A percentile compares a stretch with the other conserved stretches of the same genome.
phyloP scores from a whole-genome alignment of 371 early-diverging fungal genomes.

The Apophysomyces elegans region DNA sequence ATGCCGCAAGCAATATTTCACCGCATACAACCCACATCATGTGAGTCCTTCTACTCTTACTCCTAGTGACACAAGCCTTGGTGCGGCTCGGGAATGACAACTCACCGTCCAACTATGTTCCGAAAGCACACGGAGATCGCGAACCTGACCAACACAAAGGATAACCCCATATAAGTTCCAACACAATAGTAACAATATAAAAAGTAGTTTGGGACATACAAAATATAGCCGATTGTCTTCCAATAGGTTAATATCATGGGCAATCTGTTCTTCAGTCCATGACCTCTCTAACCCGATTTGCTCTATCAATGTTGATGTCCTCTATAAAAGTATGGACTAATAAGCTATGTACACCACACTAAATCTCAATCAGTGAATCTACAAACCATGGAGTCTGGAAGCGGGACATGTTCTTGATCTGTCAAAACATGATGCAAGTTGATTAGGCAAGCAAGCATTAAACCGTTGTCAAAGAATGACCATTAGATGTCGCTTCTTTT shows the following conservation, averaged over 20 bases:
- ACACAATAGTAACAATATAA: neutral
- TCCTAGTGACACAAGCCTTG: constrained; percentile 4
- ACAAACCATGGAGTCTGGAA: constrained; percentile 38
- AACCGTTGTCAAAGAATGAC: neutral
- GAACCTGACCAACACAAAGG: constrained; percentile 33
- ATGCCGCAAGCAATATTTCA: neutral
- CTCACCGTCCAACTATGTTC: constrained; percentile 67
- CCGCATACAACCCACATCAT: neutral
- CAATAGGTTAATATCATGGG: constrained; percentile 53
- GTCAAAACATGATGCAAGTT: constrained; percentile 3
- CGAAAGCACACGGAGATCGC: constrained; percentile 63
- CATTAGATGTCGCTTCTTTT: neutral
- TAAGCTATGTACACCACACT: neutral
- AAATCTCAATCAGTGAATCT: neutral
- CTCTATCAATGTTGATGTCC: constrained; percentile 64
- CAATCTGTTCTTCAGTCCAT: constrained; percentile 64
- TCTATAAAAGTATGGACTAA: constrained; percentile 28
- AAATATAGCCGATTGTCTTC: constrained; percentile 60
- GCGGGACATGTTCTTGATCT: constrained; percentile 26
- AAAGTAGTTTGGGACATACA: constrained; percentile 25
- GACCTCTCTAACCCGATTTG: constrained; percentile 64
- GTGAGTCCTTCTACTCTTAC: neutral
- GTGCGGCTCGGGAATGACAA: neutral
- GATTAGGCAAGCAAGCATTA: neutral
- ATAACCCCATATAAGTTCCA: neutral